Evolutionary conservation across 371 early-diverging fungal species (phyloP), one percentile per base, ranked within the genome.

Genomic region (Mucor circinelloides): DNA sequence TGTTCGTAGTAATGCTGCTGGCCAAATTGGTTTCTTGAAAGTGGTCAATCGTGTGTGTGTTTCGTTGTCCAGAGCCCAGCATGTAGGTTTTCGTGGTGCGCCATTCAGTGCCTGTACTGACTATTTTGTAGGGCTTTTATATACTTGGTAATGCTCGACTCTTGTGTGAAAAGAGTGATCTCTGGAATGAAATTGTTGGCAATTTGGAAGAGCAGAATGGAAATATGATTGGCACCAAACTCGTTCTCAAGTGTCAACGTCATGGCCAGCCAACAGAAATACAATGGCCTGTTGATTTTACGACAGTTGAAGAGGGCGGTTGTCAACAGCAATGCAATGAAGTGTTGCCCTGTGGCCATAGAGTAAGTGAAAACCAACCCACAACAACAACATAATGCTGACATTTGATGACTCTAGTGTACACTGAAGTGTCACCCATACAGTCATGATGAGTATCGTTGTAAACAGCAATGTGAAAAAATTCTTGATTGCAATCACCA

Each of bases 11-110:
- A 88, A 87, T 60, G 54, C 70, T 1, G 66, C 62, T 58, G 82
- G 81, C 0, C 79, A 79, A 27, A 92, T 93, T 71, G 95, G 95
- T 34, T 95, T 95, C 78, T 73, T 93, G 38, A 88, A 85, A 65
- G 86, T 89, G 2, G 80, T 78, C 23, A 90, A 93, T 69, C 87
- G 93, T 69, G 83, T 92, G 8, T 93, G 92, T 70, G 95, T 95
- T 23, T 84, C 88, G 19, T 73, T 93, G 13, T 93, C 93, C 7
- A 83, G 95, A 52, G 92, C 93, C 13, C 84, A 86, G 59, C 71
- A 83, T 64, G 83, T 80, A 75, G 64, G 76, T 63, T 28, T 3
- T 52, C 21, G 48, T 36, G 36, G 42, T 21, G 2, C 6, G 10
- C 44, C 40, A 17, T 63, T 48, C 17, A n/a, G 10, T 36, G 2